Evolutionary conservation across 2,329 filamentous ascomycete species (phyloP), one percentile per base, ranked within the genome.

Genomic region (Talaromyces sp.): DNA sequence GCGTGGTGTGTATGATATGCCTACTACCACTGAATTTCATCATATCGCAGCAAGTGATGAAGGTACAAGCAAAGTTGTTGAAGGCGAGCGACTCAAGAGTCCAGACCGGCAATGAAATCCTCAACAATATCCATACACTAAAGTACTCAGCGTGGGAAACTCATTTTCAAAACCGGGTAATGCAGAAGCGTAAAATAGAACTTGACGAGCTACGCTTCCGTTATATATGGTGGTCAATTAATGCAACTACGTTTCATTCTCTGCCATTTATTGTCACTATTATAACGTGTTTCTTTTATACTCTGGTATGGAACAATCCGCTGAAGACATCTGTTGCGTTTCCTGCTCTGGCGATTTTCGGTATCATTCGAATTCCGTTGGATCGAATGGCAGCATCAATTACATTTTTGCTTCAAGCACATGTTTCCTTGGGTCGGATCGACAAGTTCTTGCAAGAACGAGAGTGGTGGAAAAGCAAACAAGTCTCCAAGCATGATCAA

Each of bases 331-430:
- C 61, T 6, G 47, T 41, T 22, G 61, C 61, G 5, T 63, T 63
- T 45, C 61, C 61, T 17, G 61, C 61, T 43, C 37, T 63, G n/a
- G 37, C 61, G 3, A 37, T 63, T 13, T 63, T 63, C 17, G n/a
- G 39, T 19, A 57, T 63, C 8, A 33, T 63, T 22, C 61, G 61
- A 2, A 57, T 63, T 19, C 61, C 61, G 2, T 7, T 63, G 11
- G 61, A 63, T 22, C 39, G 50, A 25, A 47, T 63, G 61, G 50
- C 61, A 6, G 22, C 35, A 15, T 57, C 37, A 5, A 17, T 63
- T 41, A 47, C 35, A 22, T 57, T 57, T 39, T 33, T 63, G 19
- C 54, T 57, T 25, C 37, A 39, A 17, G 49, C 61, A 7, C n/a
- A 57, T 25, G 61, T 63, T 2, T 63, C 61, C 45, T 39, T 63